These are phyloP conservation scores for Umbilicaria muhlenbergii DNA, from an alignment of 495 filamentous ascomycete species.

Conservation along the genomic window DNA sequence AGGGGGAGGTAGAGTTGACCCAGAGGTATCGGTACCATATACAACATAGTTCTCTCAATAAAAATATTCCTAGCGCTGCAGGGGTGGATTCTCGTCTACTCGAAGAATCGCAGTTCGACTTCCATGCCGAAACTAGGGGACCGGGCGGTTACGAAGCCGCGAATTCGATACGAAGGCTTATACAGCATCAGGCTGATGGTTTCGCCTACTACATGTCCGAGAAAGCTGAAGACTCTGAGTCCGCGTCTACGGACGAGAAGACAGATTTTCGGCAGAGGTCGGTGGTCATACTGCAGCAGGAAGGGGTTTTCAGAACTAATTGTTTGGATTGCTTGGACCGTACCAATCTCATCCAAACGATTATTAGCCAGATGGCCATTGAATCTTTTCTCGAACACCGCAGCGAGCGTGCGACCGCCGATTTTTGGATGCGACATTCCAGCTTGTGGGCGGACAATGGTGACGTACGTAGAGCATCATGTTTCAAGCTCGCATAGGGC, in stretches of 20 bases:
- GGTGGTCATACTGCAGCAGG: constrained; percentile 69
- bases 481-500: neutral
- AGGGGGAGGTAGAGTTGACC: constrained; percentile 68
- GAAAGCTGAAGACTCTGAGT: constrained; percentile 32
- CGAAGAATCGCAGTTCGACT: constrained; percentile 75
- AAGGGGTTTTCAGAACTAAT: constrained; percentile 89
- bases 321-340: constrained; percentile 93
- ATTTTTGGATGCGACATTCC: constrained; percentile 83
- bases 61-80: constrained; percentile 20
- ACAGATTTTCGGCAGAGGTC: constrained; percentile 27
- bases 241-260: constrained; percentile 12
- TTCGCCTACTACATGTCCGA: constrained; percentile 89
- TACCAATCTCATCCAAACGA: constrained; percentile 91
- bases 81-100: constrained; percentile 55
- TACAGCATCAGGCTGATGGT: constrained; percentile 59
- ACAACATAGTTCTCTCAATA: constrained; percentile 46
- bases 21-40: constrained; percentile 64
- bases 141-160: constrained; percentile 80
- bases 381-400: constrained; percentile 62
- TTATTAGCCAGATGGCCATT: constrained; percentile 81
- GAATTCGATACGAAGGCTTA: constrained; percentile 54
- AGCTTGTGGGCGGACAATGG: constrained; percentile 98
- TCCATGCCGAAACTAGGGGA: constrained; percentile 84
- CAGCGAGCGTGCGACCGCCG: constrained; percentile 45
- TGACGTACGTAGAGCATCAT: constrained; percentile 35